Evolutionary conservation across 2,329 filamentous ascomycete genomes (phyloP).

Genomic region (Polychaeton citri): DNA sequence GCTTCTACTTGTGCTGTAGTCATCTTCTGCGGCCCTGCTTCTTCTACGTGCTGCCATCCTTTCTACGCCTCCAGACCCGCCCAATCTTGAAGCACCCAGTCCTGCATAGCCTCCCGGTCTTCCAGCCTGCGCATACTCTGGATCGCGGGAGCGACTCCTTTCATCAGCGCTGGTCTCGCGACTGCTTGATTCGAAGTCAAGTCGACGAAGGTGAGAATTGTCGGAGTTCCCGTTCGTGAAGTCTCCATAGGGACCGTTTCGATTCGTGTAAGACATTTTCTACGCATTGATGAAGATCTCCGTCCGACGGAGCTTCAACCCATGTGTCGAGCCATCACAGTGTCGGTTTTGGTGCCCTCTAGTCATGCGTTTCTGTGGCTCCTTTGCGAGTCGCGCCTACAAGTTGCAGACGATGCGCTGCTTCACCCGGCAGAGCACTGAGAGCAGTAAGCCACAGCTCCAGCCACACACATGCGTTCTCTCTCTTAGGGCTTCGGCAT

Average conservation of each 20-base stretch:
- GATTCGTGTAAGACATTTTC: slow-evolving; percentile 6
- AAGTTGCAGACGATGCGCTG: no score
- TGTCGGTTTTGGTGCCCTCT: no score
- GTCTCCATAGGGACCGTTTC: slow-evolving; percentile 15
- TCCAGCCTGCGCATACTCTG: slow-evolving; percentile 6
- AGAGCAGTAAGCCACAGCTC: no score
- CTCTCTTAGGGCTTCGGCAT: no score
- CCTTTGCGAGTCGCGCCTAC: no score
- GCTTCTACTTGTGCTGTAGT: slow-evolving; percentile 12
- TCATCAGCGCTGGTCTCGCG: slow-evolving; percentile 23
- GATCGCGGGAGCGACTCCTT: slow-evolving; percentile 13
- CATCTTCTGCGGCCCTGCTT: slow-evolving; percentile 24
- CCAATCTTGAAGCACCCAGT: slow-evolving; percentile 9
- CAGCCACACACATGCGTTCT: no score
- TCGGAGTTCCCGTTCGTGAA: slow-evolving; percentile 22
- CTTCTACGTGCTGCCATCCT: slow-evolving; percentile 26
- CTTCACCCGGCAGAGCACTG: no score
- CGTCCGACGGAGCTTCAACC: no score
- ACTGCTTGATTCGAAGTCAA: slow-evolving; percentile 22
- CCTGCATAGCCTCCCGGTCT: slow-evolving; percentile 28
- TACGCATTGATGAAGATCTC: slow-evolving; percentile 1
- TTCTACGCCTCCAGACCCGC: slow-evolving; percentile 26
- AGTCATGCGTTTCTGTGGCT: no score
- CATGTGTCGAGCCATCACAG: no score
- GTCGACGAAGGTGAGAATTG: slow-evolving; percentile 20